Conservation (phyloP, 352 stramenopile species). For the Thraustochytrium aureum region DNA sequence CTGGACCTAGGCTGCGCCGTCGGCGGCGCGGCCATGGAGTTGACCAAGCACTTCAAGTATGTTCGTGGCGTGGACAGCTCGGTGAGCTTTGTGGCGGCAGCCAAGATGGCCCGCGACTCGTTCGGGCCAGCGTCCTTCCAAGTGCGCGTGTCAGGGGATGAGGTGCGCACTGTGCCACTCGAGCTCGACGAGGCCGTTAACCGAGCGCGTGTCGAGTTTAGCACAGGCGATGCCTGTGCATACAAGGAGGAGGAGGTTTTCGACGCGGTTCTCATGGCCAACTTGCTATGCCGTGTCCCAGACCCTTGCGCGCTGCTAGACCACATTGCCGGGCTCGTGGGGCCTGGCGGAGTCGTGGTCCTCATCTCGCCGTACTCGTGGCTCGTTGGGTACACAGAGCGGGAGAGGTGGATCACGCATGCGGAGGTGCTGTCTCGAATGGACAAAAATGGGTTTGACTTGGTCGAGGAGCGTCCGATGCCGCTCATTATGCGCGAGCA, state of each 20-base stretch:
- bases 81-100: conserved; percentile 28
- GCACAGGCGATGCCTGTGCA: conserved; percentile 72
- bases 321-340: conserved; percentile 76
- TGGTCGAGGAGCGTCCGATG: conserved; percentile 73
- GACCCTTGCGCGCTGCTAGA: conserved; percentile 86
- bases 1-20: conserved; percentile 57
- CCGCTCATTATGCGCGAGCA: conserved; percentile 89
- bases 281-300: conserved; percentile 93
- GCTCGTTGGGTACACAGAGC: conserved; percentile 92
- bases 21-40: conserved; percentile 45
- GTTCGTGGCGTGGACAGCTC: conserved; percentile 23
- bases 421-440: conserved; percentile 58
- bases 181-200: neutral
- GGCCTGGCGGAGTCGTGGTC: conserved; percentile 83
- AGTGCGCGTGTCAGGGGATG: conserved; percentile 45
- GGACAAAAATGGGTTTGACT: conserved; percentile 66
- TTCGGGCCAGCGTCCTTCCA: conserved; percentile 54
- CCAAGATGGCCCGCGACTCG: conserved; percentile 20
- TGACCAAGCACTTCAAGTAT: conserved; percentile 32
- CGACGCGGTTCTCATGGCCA: conserved; percentile 90
- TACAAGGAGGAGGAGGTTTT: conserved; percentile 81
- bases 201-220: conserved; percentile 32
- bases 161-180: neutral
- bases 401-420: conserved; percentile 72
- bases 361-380: conserved; percentile 96